Evolutionary conservation across 2,329 filamentous ascomycete genomes (phyloP).

Genomic region (Calonectria honghensis): DNA sequence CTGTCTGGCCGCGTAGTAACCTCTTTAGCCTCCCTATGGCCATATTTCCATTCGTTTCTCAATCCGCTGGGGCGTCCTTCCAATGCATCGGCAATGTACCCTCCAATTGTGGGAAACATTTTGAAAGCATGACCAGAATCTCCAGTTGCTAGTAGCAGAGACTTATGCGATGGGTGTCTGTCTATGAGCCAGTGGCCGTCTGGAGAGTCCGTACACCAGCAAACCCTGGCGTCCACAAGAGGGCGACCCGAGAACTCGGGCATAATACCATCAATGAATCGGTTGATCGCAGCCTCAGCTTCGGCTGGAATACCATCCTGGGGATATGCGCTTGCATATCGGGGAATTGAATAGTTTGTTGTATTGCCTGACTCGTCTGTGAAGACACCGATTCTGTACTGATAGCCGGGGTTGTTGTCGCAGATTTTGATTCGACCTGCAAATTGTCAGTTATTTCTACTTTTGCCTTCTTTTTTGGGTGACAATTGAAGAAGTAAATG

Average conservation of each 20-base stretch:
- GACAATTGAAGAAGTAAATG: too few species aligned
- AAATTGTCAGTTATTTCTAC: background rate
- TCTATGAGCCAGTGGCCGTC: constrained; percentile 54
- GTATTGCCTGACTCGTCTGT: constrained; percentile 21
- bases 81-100: constrained; percentile 49
- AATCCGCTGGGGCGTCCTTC: constrained; percentile 44
- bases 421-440: constrained; percentile 41
- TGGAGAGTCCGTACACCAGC: constrained; percentile 54
- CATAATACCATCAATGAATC: constrained; percentile 45
- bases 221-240: constrained; percentile 49
- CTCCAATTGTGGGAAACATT: constrained; percentile 54
- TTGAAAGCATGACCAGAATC: constrained; percentile 56
- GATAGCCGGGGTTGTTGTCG: constrained; percentile 42
- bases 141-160: constrained; percentile 49
- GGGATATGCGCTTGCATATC: constrained; percentile 38
- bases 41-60: constrained; percentile 48
- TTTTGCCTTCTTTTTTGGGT: background rate
- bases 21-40: constrained; percentile 41
- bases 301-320: constrained; percentile 39
- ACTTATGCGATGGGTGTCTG: constrained; percentile 43
- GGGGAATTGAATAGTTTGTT: constrained; percentile 34
- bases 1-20: constrained; percentile 44
- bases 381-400: constrained; percentile 29
- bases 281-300: constrained; percentile 26
- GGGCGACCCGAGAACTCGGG: constrained; percentile 52